These are phyloP conservation scores for Solanum pimpinellifolium DNA, from an alignment of 257 asterid species.

Conservation along the genomic window DNA sequence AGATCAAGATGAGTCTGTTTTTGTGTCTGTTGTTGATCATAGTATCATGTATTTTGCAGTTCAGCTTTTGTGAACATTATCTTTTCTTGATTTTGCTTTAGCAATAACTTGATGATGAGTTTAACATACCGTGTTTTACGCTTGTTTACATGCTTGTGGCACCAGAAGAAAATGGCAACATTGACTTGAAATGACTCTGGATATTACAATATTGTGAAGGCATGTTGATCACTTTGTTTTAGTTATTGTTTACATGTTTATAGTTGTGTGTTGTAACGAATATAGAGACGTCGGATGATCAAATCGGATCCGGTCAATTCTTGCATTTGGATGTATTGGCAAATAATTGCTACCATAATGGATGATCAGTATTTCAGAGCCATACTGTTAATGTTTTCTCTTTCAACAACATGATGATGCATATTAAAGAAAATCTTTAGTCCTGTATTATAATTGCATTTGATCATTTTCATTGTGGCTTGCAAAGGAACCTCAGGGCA, in stretches of 20 bases:
- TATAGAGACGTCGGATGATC: not conserved
- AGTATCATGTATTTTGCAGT: not conserved
- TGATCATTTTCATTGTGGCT: conserved; percentile 3
- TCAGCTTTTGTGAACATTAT: not conserved
- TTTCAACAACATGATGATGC: not conserved
- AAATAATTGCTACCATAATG: not conserved
- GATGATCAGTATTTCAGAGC: not conserved
- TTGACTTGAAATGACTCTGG: not conserved
- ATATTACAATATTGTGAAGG: not conserved
- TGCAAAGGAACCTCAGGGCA: conserved; percentile 35
- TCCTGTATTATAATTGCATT: conserved; percentile 1
- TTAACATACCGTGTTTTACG: not conserved
- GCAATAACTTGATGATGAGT: conserved; percentile 1
- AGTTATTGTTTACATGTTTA: not conserved
- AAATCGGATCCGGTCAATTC: not conserved
- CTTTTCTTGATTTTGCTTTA: not conserved
- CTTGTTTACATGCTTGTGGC: not conserved
- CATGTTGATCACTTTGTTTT: not conserved
- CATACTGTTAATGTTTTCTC: not conserved
- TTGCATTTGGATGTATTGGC: not conserved
- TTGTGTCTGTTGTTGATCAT: not conserved
- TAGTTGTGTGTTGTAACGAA: not conserved
- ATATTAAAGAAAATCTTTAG: not conserved
- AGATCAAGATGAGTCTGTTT: not conserved
- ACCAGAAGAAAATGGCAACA: not conserved